These are phyloP conservation scores for Bombardia bombarda DNA, from an alignment of 495 filamentous ascomycete genomes.

Conservation along the genomic window DNA sequence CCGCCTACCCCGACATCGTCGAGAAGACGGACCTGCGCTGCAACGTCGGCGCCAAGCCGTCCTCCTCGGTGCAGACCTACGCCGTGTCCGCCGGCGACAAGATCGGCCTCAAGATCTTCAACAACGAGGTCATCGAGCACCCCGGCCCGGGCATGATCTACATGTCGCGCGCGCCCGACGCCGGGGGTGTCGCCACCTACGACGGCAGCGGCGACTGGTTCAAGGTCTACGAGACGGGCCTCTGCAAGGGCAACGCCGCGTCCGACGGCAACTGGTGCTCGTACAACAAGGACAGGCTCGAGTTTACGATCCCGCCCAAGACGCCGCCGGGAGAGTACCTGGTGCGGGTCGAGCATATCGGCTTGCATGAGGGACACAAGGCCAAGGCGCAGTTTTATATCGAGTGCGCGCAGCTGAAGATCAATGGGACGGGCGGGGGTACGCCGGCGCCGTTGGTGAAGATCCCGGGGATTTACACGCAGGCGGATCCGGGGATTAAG, in stretches of 20 bases:
- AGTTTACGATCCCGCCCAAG: conserved; percentile 41
- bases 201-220: conserved; percentile 45
- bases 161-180: conserved; percentile 40
- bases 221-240: conserved; percentile 38
- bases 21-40: conserved; percentile 37
- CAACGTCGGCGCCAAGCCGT: conserved; percentile 33
- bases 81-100: conserved; percentile 38
- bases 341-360: conserved; percentile 48
- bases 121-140: conserved; percentile 40
- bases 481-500: conserved; percentile 33
- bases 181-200: conserved; percentile 33
- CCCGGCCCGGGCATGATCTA: conserved; percentile 38
- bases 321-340: conserved; percentile 48
- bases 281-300: conserved; percentile 31
- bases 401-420: conserved; percentile 46
- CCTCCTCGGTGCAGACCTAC: conserved; percentile 20
- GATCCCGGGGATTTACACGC: conserved; percentile 46
- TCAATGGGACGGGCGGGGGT: conserved; percentile 35
- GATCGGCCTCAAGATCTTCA: conserved; percentile 37
- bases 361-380: conserved; percentile 36
- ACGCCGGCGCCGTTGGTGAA: conserved; percentile 34
- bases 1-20: conserved; percentile 32
- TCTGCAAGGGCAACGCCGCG: conserved; percentile 22
- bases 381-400: conserved; percentile 41
- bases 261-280: conserved; percentile 27